phyloP scores from a whole-genome alignment of 495 filamentous ascomycete genomes.

The Aspergillus bertholletiae region DNA sequence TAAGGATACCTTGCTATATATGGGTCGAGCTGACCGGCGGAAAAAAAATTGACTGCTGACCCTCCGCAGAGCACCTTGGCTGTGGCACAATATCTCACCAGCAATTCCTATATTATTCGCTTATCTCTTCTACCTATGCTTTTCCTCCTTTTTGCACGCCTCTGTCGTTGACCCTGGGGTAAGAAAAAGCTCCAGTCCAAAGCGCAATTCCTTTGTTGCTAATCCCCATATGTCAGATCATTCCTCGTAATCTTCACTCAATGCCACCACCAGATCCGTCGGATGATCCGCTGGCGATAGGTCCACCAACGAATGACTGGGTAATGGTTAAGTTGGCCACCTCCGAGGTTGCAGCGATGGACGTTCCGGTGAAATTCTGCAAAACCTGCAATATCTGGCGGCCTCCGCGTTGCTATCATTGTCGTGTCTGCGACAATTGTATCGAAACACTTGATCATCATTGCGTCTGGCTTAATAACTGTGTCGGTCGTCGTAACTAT shows the following conservation, averaged over 20 bases:
- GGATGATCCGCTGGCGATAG: conserved; percentile 73
- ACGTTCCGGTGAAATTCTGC: conserved; percentile 96
- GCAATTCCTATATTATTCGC: conserved; percentile 88
- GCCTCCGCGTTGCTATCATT: conserved; percentile 91
- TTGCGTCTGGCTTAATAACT: conserved; percentile 99
- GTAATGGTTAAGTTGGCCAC: conserved; percentile 77
- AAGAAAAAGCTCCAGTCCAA: conserved; percentile 30
- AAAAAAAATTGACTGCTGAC: conserved; percentile 10
- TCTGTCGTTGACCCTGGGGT: conserved; percentile 90
- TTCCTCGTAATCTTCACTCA: conserved; percentile 79
- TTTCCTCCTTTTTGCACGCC: conserved; percentile 91
- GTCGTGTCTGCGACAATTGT: conserved; percentile 93
- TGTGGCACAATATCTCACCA: conserved; percentile 88
- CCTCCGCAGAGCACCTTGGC: conserved; percentile 64
- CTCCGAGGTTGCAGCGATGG: conserved; percentile 76
- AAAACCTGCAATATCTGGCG: conserved; percentile 96
- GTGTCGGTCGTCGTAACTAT: conserved; percentile 94
- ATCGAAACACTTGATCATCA: conserved; percentile 98
- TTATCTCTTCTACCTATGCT: conserved; percentile 83
- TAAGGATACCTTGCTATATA: conserved; percentile 28
- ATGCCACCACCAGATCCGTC: conserved; percentile 53
- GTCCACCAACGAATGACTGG: conserved; percentile 87
- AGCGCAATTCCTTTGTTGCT: conserved; percentile 15
- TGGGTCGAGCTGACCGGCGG: background rate
- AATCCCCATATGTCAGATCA: conserved; percentile 50